A percentile compares a stretch with the other conserved stretches of the same genome.
Evolutionary conservation across 768 basidiomycete species (phyloP).

Genomic region (Favolaschia claudopus): DNA sequence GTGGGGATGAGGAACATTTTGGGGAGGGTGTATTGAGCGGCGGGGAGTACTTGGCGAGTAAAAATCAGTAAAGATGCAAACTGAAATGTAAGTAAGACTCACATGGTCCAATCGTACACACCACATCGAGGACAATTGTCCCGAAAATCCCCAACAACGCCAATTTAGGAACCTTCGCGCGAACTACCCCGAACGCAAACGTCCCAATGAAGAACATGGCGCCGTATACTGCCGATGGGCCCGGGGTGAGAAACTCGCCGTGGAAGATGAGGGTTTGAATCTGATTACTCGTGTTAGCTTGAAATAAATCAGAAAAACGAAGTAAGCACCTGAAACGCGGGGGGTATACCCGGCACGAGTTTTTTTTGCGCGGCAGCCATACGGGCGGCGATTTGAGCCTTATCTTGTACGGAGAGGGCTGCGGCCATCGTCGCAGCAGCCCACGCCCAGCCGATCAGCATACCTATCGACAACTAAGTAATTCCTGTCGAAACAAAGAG

Average conservation of each 20-base stretch:
- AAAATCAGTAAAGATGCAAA: not conserved
- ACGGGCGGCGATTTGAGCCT: constrained; percentile 42
- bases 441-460: constrained; percentile 57
- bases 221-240: constrained; percentile 53
- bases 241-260: constrained; percentile 51
- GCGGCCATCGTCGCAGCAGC: constrained; percentile 53
- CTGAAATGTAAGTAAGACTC: not conserved
- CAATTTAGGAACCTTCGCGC: constrained; percentile 50
- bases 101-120: constrained; percentile 27
- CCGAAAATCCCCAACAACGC: constrained; percentile 51
- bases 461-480: constrained; percentile 30
- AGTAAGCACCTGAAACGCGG: not conserved
- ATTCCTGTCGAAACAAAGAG: not conserved
- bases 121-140: constrained; percentile 52
- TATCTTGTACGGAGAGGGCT: constrained; percentile 44
- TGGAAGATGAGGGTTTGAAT: constrained; percentile 43
- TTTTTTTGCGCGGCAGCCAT: constrained; percentile 44
- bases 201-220: constrained; percentile 53
- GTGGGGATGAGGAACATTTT: constrained; percentile 50
- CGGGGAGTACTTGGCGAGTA: constrained; percentile 46
- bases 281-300: constrained; percentile 11
- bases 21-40: constrained; percentile 47
- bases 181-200: constrained; percentile 45
- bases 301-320: not conserved
- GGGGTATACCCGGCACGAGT: constrained; percentile 1